These are phyloP conservation scores for Lodderomyces elongisporus DNA, from an alignment of 1,139 yeast species.

Conservation along the genomic window DNA sequence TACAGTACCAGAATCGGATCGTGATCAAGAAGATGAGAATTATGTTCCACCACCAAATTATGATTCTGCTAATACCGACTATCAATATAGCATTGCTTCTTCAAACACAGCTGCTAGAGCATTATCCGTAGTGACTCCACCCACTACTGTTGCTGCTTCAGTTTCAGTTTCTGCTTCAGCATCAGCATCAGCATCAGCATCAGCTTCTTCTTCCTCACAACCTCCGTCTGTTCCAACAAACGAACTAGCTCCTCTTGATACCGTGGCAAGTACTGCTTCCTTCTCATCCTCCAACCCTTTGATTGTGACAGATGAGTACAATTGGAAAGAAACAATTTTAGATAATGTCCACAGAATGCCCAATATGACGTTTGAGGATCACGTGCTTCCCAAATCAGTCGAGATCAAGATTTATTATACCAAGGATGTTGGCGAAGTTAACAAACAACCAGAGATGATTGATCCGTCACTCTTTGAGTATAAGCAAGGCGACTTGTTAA, in stretches of 20 bases:
- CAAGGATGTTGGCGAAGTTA: constrained; percentile 29
- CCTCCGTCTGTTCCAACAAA: constrained; percentile 1
- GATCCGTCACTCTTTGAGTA: constrained; percentile 35
- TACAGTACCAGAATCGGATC: constrained; percentile 13
- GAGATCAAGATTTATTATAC: constrained; percentile 31
- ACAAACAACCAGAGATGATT: constrained; percentile 24
- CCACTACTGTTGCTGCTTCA: constrained; percentile 3
- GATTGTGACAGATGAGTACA: constrained; percentile 27
- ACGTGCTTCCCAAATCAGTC: constrained; percentile 23
- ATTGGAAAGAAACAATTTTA: constrained; percentile 37
- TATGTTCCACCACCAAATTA: constrained; percentile 12
- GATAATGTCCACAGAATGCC: constrained; percentile 35
- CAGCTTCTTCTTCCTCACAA: neutral
- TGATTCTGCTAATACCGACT: constrained; percentile 3
- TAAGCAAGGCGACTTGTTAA: constrained; percentile 37
- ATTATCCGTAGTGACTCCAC: constrained; percentile 1
- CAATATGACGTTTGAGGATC: constrained; percentile 28
- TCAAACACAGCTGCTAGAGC: neutral
- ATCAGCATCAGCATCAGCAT: neutral
- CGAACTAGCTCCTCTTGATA: neutral
- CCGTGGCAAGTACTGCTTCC: neutral
- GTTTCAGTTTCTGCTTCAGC: neutral
- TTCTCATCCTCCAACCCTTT: constrained; percentile 5
- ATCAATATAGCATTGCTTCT: constrained; percentile 3
- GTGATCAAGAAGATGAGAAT: constrained; percentile 7